A percentile compares a stretch with the other conserved stretches of the same genome.
Evolutionary conservation across 805 yeast species (phyloP).

Genomic region (Hanseniaspora vineae): DNA sequence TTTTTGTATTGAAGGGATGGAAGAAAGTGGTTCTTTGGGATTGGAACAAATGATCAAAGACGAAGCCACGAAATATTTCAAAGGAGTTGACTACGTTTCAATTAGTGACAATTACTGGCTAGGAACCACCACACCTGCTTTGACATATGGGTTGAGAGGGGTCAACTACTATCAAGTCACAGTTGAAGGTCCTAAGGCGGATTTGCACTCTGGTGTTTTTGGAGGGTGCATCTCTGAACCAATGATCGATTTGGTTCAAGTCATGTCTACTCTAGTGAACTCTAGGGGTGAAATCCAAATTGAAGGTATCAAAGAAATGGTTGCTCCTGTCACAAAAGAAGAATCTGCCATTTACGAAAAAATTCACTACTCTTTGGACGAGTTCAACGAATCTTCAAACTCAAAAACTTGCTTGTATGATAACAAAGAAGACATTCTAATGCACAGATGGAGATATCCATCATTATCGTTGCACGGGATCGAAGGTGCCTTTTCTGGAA

Average conservation of each 20-base stretch:
- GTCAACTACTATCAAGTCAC: constrained; percentile 81
- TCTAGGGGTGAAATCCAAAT: constrained; percentile 71
- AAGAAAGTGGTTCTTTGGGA: constrained; percentile 92
- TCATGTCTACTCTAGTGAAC: constrained; percentile 68
- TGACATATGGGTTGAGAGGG: constrained; percentile 96
- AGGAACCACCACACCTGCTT: constrained; percentile 92
- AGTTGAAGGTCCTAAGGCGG: constrained; percentile 89
- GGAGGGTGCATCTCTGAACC: constrained; percentile 98
- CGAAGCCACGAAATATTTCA: constrained; percentile 73
- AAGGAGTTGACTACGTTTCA: constrained; percentile 85
- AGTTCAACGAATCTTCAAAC: constrained; percentile 80
- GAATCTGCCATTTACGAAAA: constrained; percentile 72
- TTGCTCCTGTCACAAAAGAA: constrained; percentile 76
- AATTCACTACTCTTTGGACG: constrained; percentile 75
- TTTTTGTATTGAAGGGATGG: constrained; percentile 98
- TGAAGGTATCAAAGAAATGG: constrained; percentile 87
- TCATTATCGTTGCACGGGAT: constrained; percentile 92
- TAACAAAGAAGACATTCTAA: constrained; percentile 72
- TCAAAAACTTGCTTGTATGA: constrained; percentile 70
- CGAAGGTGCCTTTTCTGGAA: constrained; percentile 91
- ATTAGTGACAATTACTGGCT: constrained; percentile 98
- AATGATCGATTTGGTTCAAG: constrained; percentile 77
- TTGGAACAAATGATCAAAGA: constrained; percentile 68
- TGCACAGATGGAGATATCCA: constrained; percentile 99
- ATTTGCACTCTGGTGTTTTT: constrained; percentile 91